Evolutionary conservation across 768 basidiomycete genomes (phyloP).

Genomic region (Boletus rufocinnamomeus): DNA sequence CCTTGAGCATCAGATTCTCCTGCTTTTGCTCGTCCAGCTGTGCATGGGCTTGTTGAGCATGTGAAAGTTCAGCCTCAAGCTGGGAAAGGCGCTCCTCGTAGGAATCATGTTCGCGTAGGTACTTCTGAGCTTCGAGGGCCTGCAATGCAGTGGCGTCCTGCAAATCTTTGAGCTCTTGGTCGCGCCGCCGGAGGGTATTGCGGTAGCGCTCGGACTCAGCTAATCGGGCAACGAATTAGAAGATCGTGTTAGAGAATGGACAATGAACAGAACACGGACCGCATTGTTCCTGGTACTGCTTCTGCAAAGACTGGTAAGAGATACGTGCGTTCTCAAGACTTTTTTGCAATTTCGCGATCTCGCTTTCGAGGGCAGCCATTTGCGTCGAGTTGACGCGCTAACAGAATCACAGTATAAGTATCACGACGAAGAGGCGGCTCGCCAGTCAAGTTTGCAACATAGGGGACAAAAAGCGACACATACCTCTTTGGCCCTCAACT

Average conservation of each 20-base stretch:
- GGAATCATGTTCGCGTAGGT: conserved; percentile 62
- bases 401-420: conserved; percentile 16
- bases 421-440: background rate
- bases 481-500: conserved; percentile 85
- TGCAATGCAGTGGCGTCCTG: conserved; percentile 62
- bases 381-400: conserved; percentile 67
- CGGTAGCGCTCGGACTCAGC: conserved; percentile 81
- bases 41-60: conserved; percentile 70
- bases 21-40: conserved; percentile 92
- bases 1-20: conserved; percentile 89
- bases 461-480: conserved; percentile 15
- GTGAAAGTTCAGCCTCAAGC: conserved; percentile 70
- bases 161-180: conserved; percentile 67
- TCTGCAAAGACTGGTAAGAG: conserved; percentile 76
- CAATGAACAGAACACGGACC: conserved; percentile 45
- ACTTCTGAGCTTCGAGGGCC: conserved; percentile 67
- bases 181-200: conserved; percentile 69
- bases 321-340: conserved; percentile 70
- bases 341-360: conserved; percentile 75
- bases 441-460: conserved; percentile 5
- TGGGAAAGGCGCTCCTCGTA: conserved; percentile 70
- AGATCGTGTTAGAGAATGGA: background rate
- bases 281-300: conserved; percentile 88
- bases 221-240: conserved; percentile 26
- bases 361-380: conserved; percentile 72